Percentiles rank a stretch among this genome's conserved stretches.
Conservation (phyloP, 306 rosid genomes). For the Echinosophora koreensis region DNA sequence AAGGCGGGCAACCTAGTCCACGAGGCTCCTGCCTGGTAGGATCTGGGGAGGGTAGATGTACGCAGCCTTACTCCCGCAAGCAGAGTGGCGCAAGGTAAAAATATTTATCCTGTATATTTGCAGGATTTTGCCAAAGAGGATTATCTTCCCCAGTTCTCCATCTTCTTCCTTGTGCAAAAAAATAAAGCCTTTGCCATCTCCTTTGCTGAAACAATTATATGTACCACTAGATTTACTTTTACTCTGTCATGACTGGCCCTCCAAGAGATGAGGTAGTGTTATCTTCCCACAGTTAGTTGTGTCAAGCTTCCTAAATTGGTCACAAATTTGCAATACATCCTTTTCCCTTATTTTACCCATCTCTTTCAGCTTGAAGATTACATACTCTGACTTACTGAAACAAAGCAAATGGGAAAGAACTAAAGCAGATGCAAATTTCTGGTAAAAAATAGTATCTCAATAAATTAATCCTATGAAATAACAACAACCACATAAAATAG, state of each 20-base stretch:
- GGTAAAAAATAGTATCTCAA: constrained; percentile 36
- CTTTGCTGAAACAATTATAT: no score
- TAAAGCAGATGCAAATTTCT: background rate
- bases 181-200: background rate
- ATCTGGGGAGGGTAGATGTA: no score
- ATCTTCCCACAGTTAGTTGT: constrained; percentile 79
- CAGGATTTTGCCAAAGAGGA: constrained; percentile 25
- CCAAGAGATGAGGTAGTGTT: constrained; percentile 72
- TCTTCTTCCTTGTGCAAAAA: constrained; percentile 21
- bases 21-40: no score
- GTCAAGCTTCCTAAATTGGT: constrained; percentile 77
- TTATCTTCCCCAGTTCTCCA: background rate
- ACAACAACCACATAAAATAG: constrained; percentile 12
- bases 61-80: no score
- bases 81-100: background rate
- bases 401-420: background rate
- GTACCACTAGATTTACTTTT: background rate
- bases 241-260: constrained; percentile 43
- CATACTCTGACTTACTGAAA: constrained; percentile 83
- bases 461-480: constrained; percentile 6
- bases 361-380: constrained; percentile 87
- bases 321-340: constrained; percentile 70
- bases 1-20: background rate
- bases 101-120: constrained; percentile 26
- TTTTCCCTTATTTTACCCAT: constrained; percentile 84